phyloP scores from a whole-genome alignment of 176 grass and related monocot genomes.

The Phyllostachys edulis region DNA sequence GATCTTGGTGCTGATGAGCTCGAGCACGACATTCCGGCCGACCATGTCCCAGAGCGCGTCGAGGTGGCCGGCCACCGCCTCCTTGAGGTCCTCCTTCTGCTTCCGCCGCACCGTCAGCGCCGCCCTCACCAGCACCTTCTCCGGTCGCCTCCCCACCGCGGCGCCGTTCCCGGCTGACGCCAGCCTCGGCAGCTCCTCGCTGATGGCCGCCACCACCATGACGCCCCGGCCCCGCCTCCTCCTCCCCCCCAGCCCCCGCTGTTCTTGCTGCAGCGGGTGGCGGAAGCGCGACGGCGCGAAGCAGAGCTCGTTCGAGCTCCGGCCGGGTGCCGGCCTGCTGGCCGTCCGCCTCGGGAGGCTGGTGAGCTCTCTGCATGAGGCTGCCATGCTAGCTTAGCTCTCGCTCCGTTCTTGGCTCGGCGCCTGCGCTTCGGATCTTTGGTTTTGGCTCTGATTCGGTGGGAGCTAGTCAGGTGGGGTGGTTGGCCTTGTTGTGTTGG shows the following conservation, averaged over 20 bases:
- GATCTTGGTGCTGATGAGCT: constrained; percentile 93
- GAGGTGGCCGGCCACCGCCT: constrained; percentile 69
- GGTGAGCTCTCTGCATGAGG: constrained; percentile 47
- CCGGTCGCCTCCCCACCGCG: not conserved
- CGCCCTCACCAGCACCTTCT: constrained; percentile 65
- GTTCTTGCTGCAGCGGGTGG: not conserved
- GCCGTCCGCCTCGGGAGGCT: not conserved
- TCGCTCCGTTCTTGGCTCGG: not conserved
- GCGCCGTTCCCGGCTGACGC: constrained; percentile 26
- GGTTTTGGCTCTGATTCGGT: constrained; percentile 1
- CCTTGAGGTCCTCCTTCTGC: constrained; percentile 96
- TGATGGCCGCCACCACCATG: constrained; percentile 65
- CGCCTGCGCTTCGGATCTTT: constrained; percentile 15
- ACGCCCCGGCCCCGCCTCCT: not conserved
- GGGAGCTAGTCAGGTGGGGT: constrained; percentile 16
- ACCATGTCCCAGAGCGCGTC: constrained; percentile 88
- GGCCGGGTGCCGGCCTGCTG: not conserved
- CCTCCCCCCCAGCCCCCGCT: not conserved
- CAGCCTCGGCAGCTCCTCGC: constrained; percentile 60
- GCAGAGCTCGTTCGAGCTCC: constrained; percentile 40
- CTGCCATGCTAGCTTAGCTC: constrained; percentile 20
- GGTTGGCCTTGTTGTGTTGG: not conserved
- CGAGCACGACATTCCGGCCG: constrained; percentile 71
- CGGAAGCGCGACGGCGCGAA: constrained; percentile 22
- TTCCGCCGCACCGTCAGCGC: constrained; percentile 89